Conservation (phyloP, 768 basidiomycete species). For the Lenzites betulinus region DNA sequence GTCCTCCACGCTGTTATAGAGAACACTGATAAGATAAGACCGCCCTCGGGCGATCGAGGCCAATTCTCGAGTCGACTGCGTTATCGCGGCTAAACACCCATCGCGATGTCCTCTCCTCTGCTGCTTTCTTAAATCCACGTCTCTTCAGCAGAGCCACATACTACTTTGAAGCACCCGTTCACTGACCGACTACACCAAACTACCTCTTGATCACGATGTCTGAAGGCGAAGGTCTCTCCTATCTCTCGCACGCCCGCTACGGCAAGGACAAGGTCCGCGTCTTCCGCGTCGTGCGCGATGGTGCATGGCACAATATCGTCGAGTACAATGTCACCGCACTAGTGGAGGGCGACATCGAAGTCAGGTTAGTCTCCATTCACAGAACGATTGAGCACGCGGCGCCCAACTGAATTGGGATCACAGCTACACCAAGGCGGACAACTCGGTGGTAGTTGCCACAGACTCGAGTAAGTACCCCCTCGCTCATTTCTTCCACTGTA, state of each 20-base stretch:
- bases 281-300: conserved; percentile 77
- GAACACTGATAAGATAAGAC: background rate
- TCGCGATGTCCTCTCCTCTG: background rate
- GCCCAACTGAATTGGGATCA: no score
- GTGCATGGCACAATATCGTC: conserved; percentile 67
- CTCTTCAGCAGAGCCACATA: background rate
- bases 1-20: background rate
- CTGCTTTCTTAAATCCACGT: background rate
- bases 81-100: background rate
- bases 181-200: background rate
- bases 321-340: conserved; percentile 84
- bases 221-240: conserved; percentile 15
- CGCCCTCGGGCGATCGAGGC: background rate
- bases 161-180: background rate
- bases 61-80: background rate
- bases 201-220: background rate
- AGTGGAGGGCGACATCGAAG: conserved; percentile 82
- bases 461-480: conserved; percentile 70
- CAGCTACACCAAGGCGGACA: conserved; percentile 89
- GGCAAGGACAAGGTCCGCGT: conserved; percentile 92
- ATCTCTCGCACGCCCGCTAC: conserved; percentile 61
- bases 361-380: conserved; percentile 48
- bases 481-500: no score
- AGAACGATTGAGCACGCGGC: background rate
- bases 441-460: conserved; percentile 85